Percentiles rank a stretch among this genome's conserved stretches.
These are phyloP conservation scores for Podila epigama DNA, from an alignment of 192 early-diverging fungal genomes.

Conservation along the genomic window DNA sequence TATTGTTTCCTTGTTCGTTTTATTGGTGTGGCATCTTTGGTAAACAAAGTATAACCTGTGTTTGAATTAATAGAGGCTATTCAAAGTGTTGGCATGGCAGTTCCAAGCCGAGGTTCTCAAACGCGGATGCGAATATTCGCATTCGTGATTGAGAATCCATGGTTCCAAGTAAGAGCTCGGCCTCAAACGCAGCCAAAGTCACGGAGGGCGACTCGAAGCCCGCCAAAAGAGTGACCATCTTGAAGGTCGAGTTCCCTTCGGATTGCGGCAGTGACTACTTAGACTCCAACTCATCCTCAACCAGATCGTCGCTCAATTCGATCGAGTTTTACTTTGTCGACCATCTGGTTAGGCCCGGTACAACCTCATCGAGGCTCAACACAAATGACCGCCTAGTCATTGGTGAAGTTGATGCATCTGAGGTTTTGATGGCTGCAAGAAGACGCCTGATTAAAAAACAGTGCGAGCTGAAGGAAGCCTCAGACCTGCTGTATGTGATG, in stretches of 20 bases:
- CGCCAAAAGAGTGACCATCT: background rate
- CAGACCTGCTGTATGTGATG: slow-evolving; percentile 3
- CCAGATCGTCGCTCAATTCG: slow-evolving; percentile 6
- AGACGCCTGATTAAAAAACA: background rate
- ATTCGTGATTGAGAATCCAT: too few species aligned
- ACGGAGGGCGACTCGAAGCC: too few species aligned
- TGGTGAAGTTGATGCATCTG: background rate
- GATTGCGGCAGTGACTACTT: slow-evolving; percentile 1
- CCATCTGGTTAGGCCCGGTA: background rate
- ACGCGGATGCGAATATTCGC: too few species aligned
- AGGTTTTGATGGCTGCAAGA: slow-evolving; percentile 1
- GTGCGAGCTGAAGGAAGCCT: background rate
- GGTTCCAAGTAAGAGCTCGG: too few species aligned
- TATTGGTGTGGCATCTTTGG: too few species aligned
- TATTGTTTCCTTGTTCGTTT: too few species aligned
- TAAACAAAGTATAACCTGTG: too few species aligned
- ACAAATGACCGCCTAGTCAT: background rate
- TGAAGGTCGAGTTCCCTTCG: slow-evolving; percentile 2
- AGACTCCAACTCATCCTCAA: background rate
- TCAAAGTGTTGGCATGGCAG: too few species aligned
- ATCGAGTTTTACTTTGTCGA: background rate
- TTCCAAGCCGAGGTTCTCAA: too few species aligned
- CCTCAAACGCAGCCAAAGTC: too few species aligned
- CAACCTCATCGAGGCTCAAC: background rate
- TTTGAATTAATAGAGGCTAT: too few species aligned